A percentile compares a stretch with the other conserved stretches of the same genome.
These are phyloP conservation scores for Neoarthrinium moseri DNA, from an alignment of 2,329 filamentous ascomycete species.

Conservation along the genomic window DNA sequence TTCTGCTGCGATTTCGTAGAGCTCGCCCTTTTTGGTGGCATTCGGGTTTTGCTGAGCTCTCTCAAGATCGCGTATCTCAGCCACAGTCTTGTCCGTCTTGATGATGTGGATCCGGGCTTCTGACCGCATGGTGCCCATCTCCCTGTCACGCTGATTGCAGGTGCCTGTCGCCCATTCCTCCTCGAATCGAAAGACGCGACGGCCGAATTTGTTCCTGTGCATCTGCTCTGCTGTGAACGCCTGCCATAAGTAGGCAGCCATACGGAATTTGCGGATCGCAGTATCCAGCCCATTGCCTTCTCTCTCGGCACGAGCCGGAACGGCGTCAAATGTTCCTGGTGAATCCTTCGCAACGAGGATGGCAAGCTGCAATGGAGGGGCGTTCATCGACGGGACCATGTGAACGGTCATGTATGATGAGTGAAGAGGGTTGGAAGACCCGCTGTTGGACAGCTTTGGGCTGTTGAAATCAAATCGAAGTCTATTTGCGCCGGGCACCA, in stretches of 20 bases:
- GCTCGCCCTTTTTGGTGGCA: constrained; percentile 67
- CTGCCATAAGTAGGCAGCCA: constrained; percentile 96
- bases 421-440: constrained; percentile 68
- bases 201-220: constrained; percentile 82
- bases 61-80: constrained; percentile 77
- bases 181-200: constrained; percentile 85
- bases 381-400: constrained; percentile 75
- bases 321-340: constrained; percentile 78
- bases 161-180: constrained; percentile 92
- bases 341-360: constrained; percentile 89
- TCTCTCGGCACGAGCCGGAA: constrained; percentile 69
- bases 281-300: constrained; percentile 81
- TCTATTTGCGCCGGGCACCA: constrained; percentile 88
- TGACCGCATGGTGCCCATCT: constrained; percentile 74
- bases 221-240: constrained; percentile 97
- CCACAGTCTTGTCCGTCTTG: constrained; percentile 77
- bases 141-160: constrained; percentile 71
- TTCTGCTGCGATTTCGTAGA: constrained; percentile 75
- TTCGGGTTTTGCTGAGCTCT: constrained; percentile 73
- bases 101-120: constrained; percentile 90
- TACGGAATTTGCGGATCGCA: constrained; percentile 86
- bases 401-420: constrained; percentile 80
- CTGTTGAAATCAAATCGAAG: constrained; percentile 86
- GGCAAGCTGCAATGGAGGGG: constrained; percentile 85
- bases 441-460: constrained; percentile 72